phyloP scores from a whole-genome alignment of 345 rosid species.

The Syzygium grande region DNA sequence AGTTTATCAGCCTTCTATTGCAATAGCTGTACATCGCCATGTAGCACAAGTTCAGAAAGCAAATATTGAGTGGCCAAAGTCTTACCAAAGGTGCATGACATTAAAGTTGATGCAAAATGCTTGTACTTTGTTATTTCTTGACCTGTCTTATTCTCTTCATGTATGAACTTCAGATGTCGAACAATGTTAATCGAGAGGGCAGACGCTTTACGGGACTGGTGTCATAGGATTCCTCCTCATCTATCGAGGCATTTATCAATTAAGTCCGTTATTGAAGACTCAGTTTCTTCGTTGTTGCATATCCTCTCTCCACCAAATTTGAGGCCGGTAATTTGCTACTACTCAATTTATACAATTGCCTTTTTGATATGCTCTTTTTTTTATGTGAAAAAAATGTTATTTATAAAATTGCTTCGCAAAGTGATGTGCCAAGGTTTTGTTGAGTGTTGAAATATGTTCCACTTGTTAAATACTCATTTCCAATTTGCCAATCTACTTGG shows the following conservation, averaged over 20 bases:
- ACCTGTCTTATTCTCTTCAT: conserved; percentile 7
- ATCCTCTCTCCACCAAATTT: conserved; percentile 76
- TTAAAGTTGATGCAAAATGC: neutral
- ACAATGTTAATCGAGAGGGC: conserved; percentile 54
- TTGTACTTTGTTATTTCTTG: neutral
- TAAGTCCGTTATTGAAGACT: conserved; percentile 65
- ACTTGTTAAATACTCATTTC: neutral
- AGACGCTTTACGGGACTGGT: conserved; percentile 71
- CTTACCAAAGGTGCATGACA: conserved; percentile 57
- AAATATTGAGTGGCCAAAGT: conserved; percentile 90
- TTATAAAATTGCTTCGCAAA: neutral
- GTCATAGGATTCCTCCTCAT: conserved; percentile 53
- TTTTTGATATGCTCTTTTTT: neutral
- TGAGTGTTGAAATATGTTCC: neutral
- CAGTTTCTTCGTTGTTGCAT: conserved; percentile 64
- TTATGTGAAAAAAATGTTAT: neutral
- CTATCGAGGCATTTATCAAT: conserved; percentile 80
- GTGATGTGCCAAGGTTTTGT: neutral
- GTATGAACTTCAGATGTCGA: conserved; percentile 49
- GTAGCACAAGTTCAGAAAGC: conserved; percentile 83
- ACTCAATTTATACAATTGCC: neutral
- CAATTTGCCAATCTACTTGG: neutral
- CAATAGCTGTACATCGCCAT: conserved; percentile 47
- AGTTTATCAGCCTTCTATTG: conserved; percentile 72
- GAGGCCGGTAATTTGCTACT: conserved; percentile 53